Evolutionary conservation across 1,139 yeast genomes (phyloP), one percentile per base, ranked within the genome.

Genomic region (Yarrowia galli): DNA sequence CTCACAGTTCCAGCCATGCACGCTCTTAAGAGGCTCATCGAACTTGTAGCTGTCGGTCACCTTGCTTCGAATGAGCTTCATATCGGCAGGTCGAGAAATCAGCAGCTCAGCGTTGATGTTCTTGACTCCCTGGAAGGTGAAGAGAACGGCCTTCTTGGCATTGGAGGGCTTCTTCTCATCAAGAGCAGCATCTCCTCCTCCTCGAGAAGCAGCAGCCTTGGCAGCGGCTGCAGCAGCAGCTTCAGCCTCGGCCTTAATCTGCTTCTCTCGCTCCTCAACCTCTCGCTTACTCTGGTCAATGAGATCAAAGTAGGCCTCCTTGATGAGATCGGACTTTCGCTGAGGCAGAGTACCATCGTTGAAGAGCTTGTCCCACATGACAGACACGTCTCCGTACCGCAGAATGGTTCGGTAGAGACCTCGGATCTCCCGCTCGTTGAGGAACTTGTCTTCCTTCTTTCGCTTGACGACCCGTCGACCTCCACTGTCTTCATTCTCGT

Each of bases 31-130:
- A 16, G 81, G 79, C 8, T 72, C 70, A 71, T 76, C 74, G 32
- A 79, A 76, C 68, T 84, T 79, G 5, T 89, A 87, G 72, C 87
- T 85, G 18, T 83, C 87, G 60, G 79, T 79, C 60, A 91, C 85
- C 58, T 84, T 75, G 23, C 84, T 82, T 65, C 85, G 86, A 69
- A 96, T 80, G 35, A 88, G 77, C 67, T 84, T 84, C 89, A 95
- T 83, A 75, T 95, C 98, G 32, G 83, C 85, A 0, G 98, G 97
- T 72, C 99, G 86, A 70, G 87, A 86, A 42, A 93, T 74, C 32
- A 95, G 85, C 68, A 92, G 82, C 77, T 96, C 99, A 0, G 99
- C 99, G 79, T 96, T 96, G 73, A 96, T 81, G 72, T 89, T 89
- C 77, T 91, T 91, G 54, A 93, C 97, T 36, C 95, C 96, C 69